Evolutionary conservation across 768 basidiomycete species (phyloP).

Genomic region (Glaciozyma antarctica): DNA sequence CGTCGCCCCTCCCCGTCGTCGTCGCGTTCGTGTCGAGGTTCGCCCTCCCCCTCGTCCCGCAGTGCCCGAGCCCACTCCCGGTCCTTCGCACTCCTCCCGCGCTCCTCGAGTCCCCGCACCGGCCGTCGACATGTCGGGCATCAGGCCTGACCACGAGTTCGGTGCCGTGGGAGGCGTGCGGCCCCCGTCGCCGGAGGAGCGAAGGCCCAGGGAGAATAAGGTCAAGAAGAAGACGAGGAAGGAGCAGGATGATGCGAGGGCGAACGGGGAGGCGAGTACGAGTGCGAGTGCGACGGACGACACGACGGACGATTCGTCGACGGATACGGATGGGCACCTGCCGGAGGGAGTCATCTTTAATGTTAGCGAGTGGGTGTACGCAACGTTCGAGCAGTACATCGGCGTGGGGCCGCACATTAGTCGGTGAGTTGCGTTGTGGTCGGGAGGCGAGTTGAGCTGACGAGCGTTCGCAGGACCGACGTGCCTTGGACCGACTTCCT

Average conservation of each 20-base stretch:
- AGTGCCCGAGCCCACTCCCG: background rate
- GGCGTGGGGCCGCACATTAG: background rate
- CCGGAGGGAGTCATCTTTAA: background rate
- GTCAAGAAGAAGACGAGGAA: background rate
- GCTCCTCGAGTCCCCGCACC: background rate
- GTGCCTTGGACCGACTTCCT: conserved; percentile 13
- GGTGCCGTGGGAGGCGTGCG: background rate
- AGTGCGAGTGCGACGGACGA: background rate
- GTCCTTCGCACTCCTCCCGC: background rate
- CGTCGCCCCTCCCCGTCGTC: background rate
- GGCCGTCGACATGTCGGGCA: background rate
- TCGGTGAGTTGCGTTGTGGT: background rate
- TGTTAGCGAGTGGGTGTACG: background rate
- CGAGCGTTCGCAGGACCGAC: conserved; percentile 1
- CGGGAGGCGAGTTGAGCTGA: background rate
- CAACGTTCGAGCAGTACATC: conserved; percentile 5
- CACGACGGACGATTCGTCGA: background rate
- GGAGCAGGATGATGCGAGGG: background rate
- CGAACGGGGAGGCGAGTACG: background rate
- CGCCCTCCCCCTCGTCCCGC: background rate
- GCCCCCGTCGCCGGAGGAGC: too few relatives aligned
- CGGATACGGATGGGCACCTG: background rate
- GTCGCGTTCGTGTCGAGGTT: too few relatives aligned
- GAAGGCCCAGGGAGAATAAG: background rate
- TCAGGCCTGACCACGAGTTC: background rate